phyloP scores from a whole-genome alignment of 1,139 yeast species.

The Hyphopichia burtonii region DNA sequence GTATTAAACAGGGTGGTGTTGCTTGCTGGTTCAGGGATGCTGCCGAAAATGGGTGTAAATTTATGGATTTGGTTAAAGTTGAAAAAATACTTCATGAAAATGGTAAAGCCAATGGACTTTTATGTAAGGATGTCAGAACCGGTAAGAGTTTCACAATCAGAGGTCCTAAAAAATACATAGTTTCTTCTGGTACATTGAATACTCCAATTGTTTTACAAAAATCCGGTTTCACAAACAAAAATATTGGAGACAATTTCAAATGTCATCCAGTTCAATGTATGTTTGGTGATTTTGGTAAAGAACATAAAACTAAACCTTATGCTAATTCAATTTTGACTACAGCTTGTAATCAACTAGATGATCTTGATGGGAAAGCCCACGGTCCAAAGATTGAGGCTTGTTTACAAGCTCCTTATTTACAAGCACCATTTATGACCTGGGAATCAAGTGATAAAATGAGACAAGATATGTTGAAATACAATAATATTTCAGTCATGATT shows the following conservation, averaged over 20 bases:
- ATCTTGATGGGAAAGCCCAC: constrained; percentile 55
- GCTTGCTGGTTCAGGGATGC: constrained; percentile 56
- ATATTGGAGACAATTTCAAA: constrained; percentile 54
- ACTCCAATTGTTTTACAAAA: constrained; percentile 52
- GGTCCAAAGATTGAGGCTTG: constrained; percentile 57
- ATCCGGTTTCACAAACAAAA: constrained; percentile 52
- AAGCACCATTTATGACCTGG: constrained; percentile 46
- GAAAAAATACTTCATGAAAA: constrained; percentile 34
- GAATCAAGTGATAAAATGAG: constrained; percentile 33
- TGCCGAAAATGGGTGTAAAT: constrained; percentile 45
- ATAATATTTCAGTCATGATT: constrained; percentile 40
- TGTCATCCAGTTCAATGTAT: constrained; percentile 50
- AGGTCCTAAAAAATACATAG: constrained; percentile 48
- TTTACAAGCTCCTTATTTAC: constrained; percentile 46
- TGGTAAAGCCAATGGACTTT: constrained; percentile 48
- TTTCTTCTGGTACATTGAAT: constrained; percentile 50
- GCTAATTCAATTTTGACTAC: constrained; percentile 51
- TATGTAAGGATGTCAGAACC: constrained; percentile 30
- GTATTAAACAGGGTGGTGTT: constrained; percentile 54
- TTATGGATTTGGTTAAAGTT: constrained; percentile 50
- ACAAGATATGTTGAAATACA: constrained; percentile 36
- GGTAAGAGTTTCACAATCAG: constrained; percentile 34
- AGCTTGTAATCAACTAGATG: constrained; percentile 49
- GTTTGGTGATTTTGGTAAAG: constrained; percentile 43
- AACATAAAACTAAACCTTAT: constrained; percentile 33